Evolutionary conservation across 768 basidiomycete genomes (phyloP).

Genomic region (Macrolepiota fuliginosa): DNA sequence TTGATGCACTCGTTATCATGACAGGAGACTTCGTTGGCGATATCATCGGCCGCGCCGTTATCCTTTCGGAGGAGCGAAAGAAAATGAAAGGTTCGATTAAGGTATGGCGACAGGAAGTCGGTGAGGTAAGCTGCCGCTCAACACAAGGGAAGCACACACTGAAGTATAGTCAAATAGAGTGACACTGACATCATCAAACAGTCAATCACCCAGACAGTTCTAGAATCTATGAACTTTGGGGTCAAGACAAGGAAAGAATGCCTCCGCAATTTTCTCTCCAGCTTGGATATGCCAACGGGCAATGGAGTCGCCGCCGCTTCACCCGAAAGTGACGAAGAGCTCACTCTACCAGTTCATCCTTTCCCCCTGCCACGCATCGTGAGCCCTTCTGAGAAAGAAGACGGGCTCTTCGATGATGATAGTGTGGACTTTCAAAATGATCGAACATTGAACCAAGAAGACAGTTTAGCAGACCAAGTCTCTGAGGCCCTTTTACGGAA

Average conservation of each 20-base stretch:
- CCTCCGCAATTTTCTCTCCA: slow-evolving; percentile 31
- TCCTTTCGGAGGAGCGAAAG: slow-evolving; percentile 56
- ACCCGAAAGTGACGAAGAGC: background rate
- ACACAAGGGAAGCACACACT: background rate
- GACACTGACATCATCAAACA: slow-evolving; percentile 30
- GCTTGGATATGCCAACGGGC: background rate
- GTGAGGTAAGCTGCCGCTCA: slow-evolving; percentile 32
- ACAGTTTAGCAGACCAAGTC: slow-evolving; percentile 25
- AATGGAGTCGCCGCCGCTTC: background rate
- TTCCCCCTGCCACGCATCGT: background rate
- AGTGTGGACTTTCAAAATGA: slow-evolving; percentile 41
- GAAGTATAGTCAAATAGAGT: background rate
- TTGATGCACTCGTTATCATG: slow-evolving; percentile 27
- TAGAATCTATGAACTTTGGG: slow-evolving; percentile 42
- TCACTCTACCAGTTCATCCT: background rate
- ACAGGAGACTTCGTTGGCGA: slow-evolving; percentile 50
- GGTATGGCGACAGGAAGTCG: slow-evolving; percentile 47
- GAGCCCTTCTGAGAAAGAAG: slow-evolving; percentile 21
- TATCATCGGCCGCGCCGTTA: slow-evolving; percentile 47
- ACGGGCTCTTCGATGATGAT: slow-evolving; percentile 16
- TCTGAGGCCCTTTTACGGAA: slow-evolving; percentile 44
- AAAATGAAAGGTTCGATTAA: slow-evolving; percentile 57
- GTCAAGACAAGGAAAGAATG: slow-evolving; percentile 33
- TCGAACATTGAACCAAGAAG: slow-evolving; percentile 32
- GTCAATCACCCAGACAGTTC: slow-evolving; percentile 40